Evolutionary conservation across 306 rosid genomes (phyloP).

Genomic region (Vicia sativa): DNA sequence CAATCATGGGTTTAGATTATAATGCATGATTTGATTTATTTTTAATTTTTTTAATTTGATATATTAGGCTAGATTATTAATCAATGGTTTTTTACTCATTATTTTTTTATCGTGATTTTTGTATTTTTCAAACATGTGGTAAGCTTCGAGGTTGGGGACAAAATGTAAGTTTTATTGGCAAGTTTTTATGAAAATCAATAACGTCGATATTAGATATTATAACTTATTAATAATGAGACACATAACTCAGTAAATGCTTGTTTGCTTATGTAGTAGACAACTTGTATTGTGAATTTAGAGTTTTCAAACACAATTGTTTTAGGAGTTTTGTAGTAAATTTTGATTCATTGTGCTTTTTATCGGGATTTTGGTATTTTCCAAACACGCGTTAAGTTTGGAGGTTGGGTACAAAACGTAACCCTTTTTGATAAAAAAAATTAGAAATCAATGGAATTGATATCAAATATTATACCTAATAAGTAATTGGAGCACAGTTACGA

Average conservation of each 20-base stretch:
- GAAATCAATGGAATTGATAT: background rate
- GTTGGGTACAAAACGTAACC: background rate
- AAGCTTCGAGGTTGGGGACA: background rate
- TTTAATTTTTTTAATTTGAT: too few relatives aligned
- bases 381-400: background rate
- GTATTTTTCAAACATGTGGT: background rate
- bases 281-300: background rate
- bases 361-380: too few relatives aligned
- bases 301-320: background rate
- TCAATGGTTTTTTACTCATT: background rate
- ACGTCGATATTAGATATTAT: too few relatives aligned
- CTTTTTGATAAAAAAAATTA: too few relatives aligned
- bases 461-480: too few relatives aligned
- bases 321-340: background rate
- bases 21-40: too few relatives aligned
- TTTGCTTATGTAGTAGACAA: too few relatives aligned
- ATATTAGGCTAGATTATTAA: background rate
- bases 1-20: too few relatives aligned
- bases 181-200: too few relatives aligned
- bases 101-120: background rate
- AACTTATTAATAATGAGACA: too few relatives aligned
- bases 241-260: too few relatives aligned
- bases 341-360: background rate
- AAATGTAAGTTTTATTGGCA: background rate
- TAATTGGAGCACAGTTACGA: too few relatives aligned